A percentile compares a stretch with the other conserved stretches of the same genome.
Conservation (phyloP, 306 rosid species). For the Pyrus bretschneideri region DNA sequence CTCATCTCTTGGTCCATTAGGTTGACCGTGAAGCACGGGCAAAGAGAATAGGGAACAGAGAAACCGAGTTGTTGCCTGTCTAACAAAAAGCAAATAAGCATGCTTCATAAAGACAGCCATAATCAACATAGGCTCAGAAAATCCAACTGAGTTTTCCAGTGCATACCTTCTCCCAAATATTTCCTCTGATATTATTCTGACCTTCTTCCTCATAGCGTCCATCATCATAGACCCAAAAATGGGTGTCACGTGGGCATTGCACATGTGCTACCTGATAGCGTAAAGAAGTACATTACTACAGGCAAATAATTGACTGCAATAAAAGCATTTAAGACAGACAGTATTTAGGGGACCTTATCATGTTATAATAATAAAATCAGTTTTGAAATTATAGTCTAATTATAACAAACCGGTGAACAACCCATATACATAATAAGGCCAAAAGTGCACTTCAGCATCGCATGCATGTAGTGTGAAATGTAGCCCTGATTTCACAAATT, state of each 20-base stretch:
- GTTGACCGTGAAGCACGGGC: constrained; percentile 78
- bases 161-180: constrained; percentile 96
- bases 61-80: constrained; percentile 83
- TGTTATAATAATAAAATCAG: neutral
- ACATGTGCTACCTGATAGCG: constrained; percentile 83
- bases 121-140: neutral
- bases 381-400: neutral
- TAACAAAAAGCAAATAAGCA: constrained; percentile 27
- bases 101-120: constrained; percentile 17
- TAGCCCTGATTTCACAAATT: neutral
- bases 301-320: constrained; percentile 5
- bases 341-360: neutral
- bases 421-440: neutral
- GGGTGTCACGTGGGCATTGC: constrained; percentile 99
- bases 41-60: constrained; percentile 68
- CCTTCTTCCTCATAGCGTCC: constrained; percentile 99
- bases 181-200: constrained; percentile 94
- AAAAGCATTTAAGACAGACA: neutral
- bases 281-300: constrained; percentile 20
- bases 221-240: constrained; percentile 98
- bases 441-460: neutral
- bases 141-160: constrained; percentile 13
- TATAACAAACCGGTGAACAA: neutral
- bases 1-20: constrained; percentile 72
- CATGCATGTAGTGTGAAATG: neutral